Evolutionary conservation across 345 rosid genomes (phyloP), one percentile per base, ranked within the genome.

Genomic region (Salix arbutifolia): DNA sequence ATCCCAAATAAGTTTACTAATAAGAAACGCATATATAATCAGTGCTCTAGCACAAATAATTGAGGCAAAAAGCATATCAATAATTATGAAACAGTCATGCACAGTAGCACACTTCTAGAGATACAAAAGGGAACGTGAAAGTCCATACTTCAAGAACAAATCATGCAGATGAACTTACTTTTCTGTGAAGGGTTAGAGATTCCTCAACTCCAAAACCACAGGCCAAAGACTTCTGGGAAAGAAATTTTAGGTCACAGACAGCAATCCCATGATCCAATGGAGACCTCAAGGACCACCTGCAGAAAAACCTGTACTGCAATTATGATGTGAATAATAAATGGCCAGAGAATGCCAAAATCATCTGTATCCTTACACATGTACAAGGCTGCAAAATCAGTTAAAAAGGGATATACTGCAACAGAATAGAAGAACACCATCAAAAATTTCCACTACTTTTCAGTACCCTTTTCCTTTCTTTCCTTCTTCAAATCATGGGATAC

Each of bases 301-400:
- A 70, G 74, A 37, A 73, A 77, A 71, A 74, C 35, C 31, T 46
- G 69, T 31, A 70, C 44, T 18, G 56, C 78, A 71, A 19, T 46
- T 61, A 77, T 72, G 72, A 74, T 23, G 46, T 64, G 71, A 14
- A 52, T 28, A 74, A 44, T 69, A 58, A 70, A 77, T 81, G 83
- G 74, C 73, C 78, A 84, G 79, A 80, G 82, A 83, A 87, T 69
- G 88, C 77, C 84, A 80, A 87, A 85, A 80, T 83, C 85, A 86
- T 83, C 81, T 69, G 48, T 31, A 56, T 74, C 35, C 31, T 58
- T 37, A 71, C 86, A 83, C 68, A 69, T 75, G 82, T 71, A 66
- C 44, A 68, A 12, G 74, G 17, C 79, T 50, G 77, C 77, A 74
- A 71, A 74, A 65, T 70, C 80, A 26, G 84, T 71, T 78, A 44